A percentile compares a stretch with the other conserved stretches of the same genome.
These are phyloP conservation scores for Schwanniomyces pseudopolymorphus DNA, from an alignment of 805 yeast species.

Conservation along the genomic window DNA sequence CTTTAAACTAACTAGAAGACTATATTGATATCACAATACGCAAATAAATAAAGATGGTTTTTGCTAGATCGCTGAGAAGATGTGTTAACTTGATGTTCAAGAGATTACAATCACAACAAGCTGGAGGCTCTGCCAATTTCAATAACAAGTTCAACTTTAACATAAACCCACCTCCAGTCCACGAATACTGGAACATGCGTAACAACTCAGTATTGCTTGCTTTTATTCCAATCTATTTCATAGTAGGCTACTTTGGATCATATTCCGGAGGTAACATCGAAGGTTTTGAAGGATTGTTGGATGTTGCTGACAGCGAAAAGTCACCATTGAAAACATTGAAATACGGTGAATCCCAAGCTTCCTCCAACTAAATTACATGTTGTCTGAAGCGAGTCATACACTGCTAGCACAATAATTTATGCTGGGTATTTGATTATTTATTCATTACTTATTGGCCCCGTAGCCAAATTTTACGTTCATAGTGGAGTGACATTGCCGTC, in stretches of 20 bases:
- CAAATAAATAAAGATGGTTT: constrained; percentile 15
- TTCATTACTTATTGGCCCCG: neutral
- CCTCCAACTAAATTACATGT: constrained; percentile 1
- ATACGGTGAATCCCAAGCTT: constrained; percentile 38
- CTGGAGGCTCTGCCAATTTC: constrained; percentile 20
- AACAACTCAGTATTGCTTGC: constrained; percentile 37
- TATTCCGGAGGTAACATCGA: constrained; percentile 25
- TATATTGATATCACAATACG: neutral
- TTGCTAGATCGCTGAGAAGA: constrained; percentile 22
- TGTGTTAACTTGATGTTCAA: constrained; percentile 15
- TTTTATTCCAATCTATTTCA: constrained; percentile 36
- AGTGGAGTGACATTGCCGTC: neutral
- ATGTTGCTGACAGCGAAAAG: constrained; percentile 36
- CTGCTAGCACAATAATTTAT: neutral
- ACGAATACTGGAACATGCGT: constrained; percentile 43
- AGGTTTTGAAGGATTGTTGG: constrained; percentile 31
- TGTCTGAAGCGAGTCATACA: neutral
- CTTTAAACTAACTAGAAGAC: neutral
- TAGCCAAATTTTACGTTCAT: neutral
- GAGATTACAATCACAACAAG: constrained; percentile 27
- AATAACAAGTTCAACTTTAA: constrained; percentile 43
- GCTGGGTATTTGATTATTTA: neutral
- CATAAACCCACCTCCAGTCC: constrained; percentile 45
- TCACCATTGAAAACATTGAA: constrained; percentile 38
- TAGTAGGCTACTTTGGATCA: constrained; percentile 35